These are phyloP conservation scores for Friedmanniomyces simplex DNA, from an alignment of 495 filamentous ascomycete species.

Conservation along the genomic window DNA sequence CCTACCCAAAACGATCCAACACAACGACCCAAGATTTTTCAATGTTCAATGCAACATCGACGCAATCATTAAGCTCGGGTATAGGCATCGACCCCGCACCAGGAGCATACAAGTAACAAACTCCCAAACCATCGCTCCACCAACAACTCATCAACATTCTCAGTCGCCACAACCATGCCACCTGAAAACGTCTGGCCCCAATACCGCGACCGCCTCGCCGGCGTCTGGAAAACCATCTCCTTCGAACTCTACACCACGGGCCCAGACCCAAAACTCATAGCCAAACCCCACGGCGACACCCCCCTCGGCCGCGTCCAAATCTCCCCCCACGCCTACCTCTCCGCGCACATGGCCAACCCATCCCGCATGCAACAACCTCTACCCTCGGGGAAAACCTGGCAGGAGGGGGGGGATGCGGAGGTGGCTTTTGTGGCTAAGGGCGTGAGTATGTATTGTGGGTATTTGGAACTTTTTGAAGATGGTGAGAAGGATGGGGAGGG, in stretches of 20 bases:
- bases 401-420: constrained; percentile 8
- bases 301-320: constrained; percentile 14
- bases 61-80: too few relatives aligned
- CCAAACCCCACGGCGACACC: constrained; percentile 16
- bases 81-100: background rate
- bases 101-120: background rate
- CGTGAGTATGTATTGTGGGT: constrained; percentile 15
- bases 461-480: constrained; percentile 11
- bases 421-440: constrained; percentile 13
- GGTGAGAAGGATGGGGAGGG: background rate
- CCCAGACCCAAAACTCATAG: constrained; percentile 7
- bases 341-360: constrained; percentile 10
- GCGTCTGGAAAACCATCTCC: constrained; percentile 17
- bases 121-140: too few relatives aligned
- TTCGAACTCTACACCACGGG: constrained; percentile 7
- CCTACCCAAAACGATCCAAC: too few relatives aligned
- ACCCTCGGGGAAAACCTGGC: constrained; percentile 15
- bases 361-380: background rate
- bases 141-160: too few relatives aligned
- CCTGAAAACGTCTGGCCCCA: constrained; percentile 23
- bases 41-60: too few relatives aligned
- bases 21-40: too few relatives aligned
- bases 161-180: constrained; percentile 24
- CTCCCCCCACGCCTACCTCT: constrained; percentile 4
- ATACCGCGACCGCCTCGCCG: constrained; percentile 8